Evolutionary conservation across 1,139 yeast genomes (phyloP).

Genomic region (Magnusiomyces magnusii): DNA sequence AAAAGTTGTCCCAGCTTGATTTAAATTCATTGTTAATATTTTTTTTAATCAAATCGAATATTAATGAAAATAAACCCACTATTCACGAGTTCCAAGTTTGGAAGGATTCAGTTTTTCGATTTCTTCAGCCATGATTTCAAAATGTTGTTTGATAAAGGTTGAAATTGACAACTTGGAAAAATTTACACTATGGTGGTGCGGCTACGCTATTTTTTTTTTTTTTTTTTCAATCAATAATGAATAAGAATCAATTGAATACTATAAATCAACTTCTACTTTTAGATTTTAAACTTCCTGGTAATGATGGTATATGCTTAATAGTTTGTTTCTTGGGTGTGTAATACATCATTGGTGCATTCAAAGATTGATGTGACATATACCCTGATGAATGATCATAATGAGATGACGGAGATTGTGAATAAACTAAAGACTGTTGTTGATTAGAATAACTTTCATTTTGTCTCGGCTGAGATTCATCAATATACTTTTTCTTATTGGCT

Average conservation of each 20-base stretch:
- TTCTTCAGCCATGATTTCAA: slow-evolving; percentile 6
- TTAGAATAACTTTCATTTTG: not conserved
- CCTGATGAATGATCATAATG: not conserved
- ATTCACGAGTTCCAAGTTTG: slow-evolving; percentile 68
- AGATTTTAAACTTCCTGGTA: too few species aligned
- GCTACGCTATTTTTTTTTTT: too few species aligned
- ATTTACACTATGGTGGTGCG: too few species aligned
- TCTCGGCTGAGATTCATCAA: not conserved
- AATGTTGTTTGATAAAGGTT: not conserved
- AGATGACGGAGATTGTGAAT: not conserved
- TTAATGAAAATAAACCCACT: slow-evolving; percentile 40
- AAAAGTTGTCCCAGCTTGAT: slow-evolving; percentile 72
- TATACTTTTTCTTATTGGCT: not conserved
- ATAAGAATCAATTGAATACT: too few species aligned
- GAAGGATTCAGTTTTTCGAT: slow-evolving; percentile 46
- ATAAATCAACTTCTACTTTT: too few species aligned
- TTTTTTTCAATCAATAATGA: too few species aligned
- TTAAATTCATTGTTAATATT: not conserved
- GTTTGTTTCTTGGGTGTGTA: not conserved
- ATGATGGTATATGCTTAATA: too few species aligned
- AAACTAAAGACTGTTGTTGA: not conserved
- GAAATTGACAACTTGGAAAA: not conserved
- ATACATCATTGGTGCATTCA: not conserved
- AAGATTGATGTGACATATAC: not conserved
- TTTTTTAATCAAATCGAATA: slow-evolving; percentile 2